Percentiles rank a stretch among this genome's conserved stretches.
Conservation (phyloP, 345 rosid species). For the Laguncularia racemosa region DNA sequence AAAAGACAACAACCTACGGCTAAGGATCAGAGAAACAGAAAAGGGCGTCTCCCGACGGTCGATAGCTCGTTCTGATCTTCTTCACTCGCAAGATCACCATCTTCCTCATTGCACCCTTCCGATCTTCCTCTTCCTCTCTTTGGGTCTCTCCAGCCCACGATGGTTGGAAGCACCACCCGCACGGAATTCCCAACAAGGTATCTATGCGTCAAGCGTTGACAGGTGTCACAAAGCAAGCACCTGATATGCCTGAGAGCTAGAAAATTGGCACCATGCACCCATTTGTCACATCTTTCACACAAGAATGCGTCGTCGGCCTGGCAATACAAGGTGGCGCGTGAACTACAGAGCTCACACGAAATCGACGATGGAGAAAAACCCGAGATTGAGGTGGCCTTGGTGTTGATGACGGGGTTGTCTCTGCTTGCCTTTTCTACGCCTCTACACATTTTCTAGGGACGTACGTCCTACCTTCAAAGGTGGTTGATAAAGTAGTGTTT, state of each 20-base stretch:
- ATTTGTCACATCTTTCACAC: conserved; percentile 56
- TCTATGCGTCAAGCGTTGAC: conserved; percentile 52
- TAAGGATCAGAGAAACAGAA: conserved; percentile 51
- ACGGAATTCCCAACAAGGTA: conserved; percentile 45
- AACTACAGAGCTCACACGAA: conserved; percentile 59
- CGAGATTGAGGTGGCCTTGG: too few species aligned
- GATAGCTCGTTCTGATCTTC: conserved; percentile 17
- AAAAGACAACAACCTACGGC: neutral
- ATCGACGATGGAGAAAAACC: conserved; percentile 4
- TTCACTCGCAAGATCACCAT: too few species aligned
- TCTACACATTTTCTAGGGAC: too few species aligned
- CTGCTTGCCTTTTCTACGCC: too few species aligned
- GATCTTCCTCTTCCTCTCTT: too few species aligned
- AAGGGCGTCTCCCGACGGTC: conserved; percentile 27
- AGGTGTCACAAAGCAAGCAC: conserved; percentile 55
- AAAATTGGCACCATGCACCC: conserved; percentile 81
- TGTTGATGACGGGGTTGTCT: too few species aligned
- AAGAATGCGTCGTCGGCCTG: conserved; percentile 76
- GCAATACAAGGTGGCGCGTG: conserved; percentile 55
- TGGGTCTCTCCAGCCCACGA: conserved; percentile 13
- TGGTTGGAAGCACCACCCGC: conserved; percentile 30
- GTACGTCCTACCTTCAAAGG: too few species aligned
- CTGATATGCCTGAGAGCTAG: conserved; percentile 69
- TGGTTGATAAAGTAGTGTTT: too few species aligned
- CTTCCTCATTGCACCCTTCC: too few species aligned